Base-by-base conservation (phyloP, 106 monocot species). In the Xerophyta viscosa region DNA sequence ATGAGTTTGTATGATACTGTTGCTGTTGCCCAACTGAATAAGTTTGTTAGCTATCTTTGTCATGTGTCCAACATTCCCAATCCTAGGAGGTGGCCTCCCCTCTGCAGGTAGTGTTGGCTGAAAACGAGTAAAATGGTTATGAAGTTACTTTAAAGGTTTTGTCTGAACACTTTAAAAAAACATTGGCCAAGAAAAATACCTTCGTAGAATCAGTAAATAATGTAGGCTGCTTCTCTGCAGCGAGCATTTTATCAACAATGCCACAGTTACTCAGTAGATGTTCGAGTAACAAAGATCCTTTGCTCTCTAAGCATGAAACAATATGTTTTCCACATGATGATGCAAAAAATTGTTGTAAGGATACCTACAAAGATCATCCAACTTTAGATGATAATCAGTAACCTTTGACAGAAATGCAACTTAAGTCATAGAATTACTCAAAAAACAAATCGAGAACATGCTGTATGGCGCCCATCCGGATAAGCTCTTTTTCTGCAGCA, bases 341-440 rank as follows among this genome's bases (percentile, higher is more conserved):
- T 89, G 96, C 59, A 98, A 66, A 66, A 98, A 89, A 46, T 89
- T 98, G 33, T 98, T 98, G 62, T 68, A 93, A n/a, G 87, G 87
- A 49, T 88, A 93, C 80, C 93, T 93, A 45, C 39, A 71, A 58
- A 33, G 3, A 71, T 66, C 54, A 60, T 48, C 25, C 17, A 2
- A n/a, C 20, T 24, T 57, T 27, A 18, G 14, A 46, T 4, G 8
- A 20, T 37, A 48, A 66, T 31, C 8, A 41, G 3, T 7, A 63
- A 33, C 56, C 39, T 21, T 31, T 33, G 33, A 58, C 11, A 18
- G 28, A 45, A 46, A 12, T 22, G 17, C 13, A 39, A 20, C 10
- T 3, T 24, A 29, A 42, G 20, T 26, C 8, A 62, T 11, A 25
- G 18, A 45, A 65, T 82, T 86, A 98, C 96, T 89, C 82, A 67